A percentile compares a stretch with the other conserved stretches of the same genome.
These are phyloP conservation scores for Phytophthora lateralis DNA, from an alignment of 352 stramenopile genomes.

Conservation along the genomic window DNA sequence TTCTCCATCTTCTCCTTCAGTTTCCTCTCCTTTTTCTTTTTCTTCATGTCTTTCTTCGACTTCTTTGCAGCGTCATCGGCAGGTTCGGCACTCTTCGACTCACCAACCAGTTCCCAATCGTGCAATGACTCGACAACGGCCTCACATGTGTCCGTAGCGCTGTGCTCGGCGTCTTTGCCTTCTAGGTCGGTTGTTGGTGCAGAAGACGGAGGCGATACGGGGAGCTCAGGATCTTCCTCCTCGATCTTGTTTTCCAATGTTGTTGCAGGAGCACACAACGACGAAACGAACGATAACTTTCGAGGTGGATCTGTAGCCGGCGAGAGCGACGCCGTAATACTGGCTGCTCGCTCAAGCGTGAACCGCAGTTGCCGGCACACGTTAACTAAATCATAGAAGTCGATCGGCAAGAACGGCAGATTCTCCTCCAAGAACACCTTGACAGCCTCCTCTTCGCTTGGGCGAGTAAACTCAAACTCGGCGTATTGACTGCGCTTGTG, in stretches of 20 bases:
- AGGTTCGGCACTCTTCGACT: conserved; percentile 20
- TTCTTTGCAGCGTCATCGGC: conserved; percentile 17
- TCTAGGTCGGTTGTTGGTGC: conserved; percentile 12
- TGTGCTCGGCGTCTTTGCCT: conserved; percentile 22
- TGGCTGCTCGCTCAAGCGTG: conserved; percentile 47
- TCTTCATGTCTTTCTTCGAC: conserved; percentile 31
- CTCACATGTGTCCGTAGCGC: conserved; percentile 8
- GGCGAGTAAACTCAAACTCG: conserved; percentile 55
- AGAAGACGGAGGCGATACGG: conserved; percentile 24
- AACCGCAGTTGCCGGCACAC: conserved; percentile 64
- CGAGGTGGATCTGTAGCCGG: conserved; percentile 9
- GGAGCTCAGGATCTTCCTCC: conserved; percentile 35
- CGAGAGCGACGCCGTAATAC: conserved; percentile 23
- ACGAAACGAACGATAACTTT: conserved; percentile 43
- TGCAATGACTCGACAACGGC: conserved; percentile 25
- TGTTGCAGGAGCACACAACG: conserved; percentile 32
- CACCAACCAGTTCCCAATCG: conserved; percentile 32
- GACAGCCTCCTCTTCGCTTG: conserved; percentile 65
- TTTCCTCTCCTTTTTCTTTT: conserved; percentile 31
- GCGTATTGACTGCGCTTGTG: conserved; percentile 67
- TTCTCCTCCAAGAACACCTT: conserved; percentile 56
- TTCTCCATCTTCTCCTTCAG: conserved; percentile 33
- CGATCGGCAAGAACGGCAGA: conserved; percentile 75
- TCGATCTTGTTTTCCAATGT: conserved; percentile 22
- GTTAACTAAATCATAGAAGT: conserved; percentile 77